phyloP scores from a whole-genome alignment of 148 eudicot species.

The Hydrangea macrophylla region DNA sequence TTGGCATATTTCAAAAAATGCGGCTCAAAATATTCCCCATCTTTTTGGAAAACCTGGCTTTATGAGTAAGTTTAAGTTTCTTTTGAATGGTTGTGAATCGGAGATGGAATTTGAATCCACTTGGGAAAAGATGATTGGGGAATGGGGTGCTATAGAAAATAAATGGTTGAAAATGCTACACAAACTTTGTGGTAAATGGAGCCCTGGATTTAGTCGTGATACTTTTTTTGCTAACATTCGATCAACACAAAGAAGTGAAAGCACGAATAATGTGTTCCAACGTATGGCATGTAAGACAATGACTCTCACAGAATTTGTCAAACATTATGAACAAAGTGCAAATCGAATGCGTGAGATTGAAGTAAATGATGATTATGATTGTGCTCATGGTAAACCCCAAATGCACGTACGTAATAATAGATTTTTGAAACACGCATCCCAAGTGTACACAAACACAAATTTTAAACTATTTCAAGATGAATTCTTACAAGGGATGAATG shows the following conservation, averaged over 20 bases:
- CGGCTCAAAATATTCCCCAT: not conserved
- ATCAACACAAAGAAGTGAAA: not conserved
- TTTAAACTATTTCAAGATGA: not conserved
- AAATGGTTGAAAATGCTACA: not conserved
- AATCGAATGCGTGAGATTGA: too few relatives aligned
- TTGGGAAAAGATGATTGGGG: not conserved
- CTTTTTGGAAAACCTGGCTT: not conserved
- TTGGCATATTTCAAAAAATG: not conserved
- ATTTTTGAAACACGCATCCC: too few relatives aligned
- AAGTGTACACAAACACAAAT: too few relatives aligned
- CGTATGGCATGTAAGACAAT: not conserved
- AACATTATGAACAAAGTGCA: not conserved
- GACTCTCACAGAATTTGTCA: not conserved
- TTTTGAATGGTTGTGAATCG: not conserved
- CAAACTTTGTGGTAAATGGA: not conserved
- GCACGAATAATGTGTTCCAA: not conserved
- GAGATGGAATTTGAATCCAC: not conserved
- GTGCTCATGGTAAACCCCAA: too few relatives aligned
- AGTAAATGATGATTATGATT: too few relatives aligned
- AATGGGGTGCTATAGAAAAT: not conserved
- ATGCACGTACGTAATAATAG: too few relatives aligned
- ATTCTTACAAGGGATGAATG: not conserved
- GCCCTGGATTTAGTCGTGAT: not conserved
- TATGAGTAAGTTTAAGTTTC: not conserved
- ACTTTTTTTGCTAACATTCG: not conserved